phyloP scores from a whole-genome alignment of 2,329 filamentous ascomycete genomes.

The Myriosclerotinia duriaeana region DNA sequence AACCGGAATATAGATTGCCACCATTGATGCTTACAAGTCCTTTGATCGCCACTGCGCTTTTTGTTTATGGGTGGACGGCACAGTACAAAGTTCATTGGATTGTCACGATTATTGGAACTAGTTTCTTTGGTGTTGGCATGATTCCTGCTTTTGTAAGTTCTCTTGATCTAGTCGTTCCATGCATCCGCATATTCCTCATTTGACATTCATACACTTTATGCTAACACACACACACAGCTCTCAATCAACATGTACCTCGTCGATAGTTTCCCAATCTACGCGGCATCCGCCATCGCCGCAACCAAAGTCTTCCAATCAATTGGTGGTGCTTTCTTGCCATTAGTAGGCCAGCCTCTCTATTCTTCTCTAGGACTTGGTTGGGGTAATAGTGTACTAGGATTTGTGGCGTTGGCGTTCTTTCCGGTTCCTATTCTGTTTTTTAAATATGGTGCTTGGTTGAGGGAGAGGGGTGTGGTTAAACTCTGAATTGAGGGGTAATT shows the following conservation, averaged over 20 bases:
- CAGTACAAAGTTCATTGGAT: slow-evolving; percentile 45
- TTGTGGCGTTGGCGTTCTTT: slow-evolving; percentile 1
- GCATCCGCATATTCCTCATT: rapidly evolving
- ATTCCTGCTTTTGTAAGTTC: slow-evolving; percentile 16
- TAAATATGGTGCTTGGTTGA: background rate
- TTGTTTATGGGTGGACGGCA: slow-evolving; percentile 50
- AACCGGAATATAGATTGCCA: slow-evolving; percentile 46
- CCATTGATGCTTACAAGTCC: slow-evolving; percentile 42
- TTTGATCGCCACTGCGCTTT: slow-evolving; percentile 46
- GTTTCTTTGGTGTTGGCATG: slow-evolving; percentile 10
- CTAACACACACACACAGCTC: background rate
- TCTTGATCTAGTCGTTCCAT: background rate
- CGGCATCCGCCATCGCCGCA: background rate
- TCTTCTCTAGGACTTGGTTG: slow-evolving; percentile 1
- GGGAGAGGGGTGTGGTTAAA: background rate
- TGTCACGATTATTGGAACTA: slow-evolving; percentile 36
- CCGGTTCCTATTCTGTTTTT: slow-evolving; percentile 11
- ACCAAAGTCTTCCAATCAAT: slow-evolving; percentile 8
- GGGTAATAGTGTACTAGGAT: slow-evolving; percentile 9
- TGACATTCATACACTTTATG: too few relatives aligned
- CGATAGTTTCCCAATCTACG: slow-evolving; percentile 9
- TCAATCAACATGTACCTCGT: slow-evolving; percentile 18
- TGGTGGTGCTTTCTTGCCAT: slow-evolving; percentile 4
- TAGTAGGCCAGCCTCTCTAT: slow-evolving; percentile 5
- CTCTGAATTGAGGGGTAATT: background rate